These are phyloP conservation scores for Malus hybrid DNA, from an alignment of 331 rosid species.

Conservation along the genomic window DNA sequence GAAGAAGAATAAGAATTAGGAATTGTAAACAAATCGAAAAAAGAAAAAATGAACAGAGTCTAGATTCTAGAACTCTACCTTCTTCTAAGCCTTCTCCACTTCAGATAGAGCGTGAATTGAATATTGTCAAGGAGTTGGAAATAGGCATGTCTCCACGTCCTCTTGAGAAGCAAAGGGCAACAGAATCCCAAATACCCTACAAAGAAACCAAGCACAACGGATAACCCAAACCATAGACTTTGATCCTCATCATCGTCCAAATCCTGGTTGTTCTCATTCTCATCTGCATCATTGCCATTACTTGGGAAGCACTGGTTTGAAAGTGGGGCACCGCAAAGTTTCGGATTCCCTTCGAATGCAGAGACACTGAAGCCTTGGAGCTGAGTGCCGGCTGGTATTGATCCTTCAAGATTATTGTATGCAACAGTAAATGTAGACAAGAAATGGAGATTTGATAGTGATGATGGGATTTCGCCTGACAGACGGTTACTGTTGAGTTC, in stretches of 20 bases:
- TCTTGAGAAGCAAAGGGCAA: neutral
- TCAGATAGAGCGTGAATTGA: neutral
- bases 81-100: no score
- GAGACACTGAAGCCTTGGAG: neutral
- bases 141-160: neutral
- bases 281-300: neutral
- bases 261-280: neutral
- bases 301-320: neutral
- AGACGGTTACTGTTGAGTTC: no score
- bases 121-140: neutral
- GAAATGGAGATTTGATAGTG: no score
- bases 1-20: no score
- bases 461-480: no score
- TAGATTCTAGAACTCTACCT: no score
- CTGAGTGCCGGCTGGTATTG: no score
- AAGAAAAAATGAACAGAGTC: no score
- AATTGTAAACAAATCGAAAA: no score
- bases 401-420: no score
- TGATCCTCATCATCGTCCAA: neutral
- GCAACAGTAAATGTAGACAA: no score
- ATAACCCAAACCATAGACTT: neutral
- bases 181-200: neutral
- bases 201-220: neutral
- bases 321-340: slow-evolving; percentile 1
- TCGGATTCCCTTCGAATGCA: neutral